Evolutionary conservation across 2,329 filamentous ascomycete species (phyloP).

Genomic region (Ceratocystis albifundus): DNA sequence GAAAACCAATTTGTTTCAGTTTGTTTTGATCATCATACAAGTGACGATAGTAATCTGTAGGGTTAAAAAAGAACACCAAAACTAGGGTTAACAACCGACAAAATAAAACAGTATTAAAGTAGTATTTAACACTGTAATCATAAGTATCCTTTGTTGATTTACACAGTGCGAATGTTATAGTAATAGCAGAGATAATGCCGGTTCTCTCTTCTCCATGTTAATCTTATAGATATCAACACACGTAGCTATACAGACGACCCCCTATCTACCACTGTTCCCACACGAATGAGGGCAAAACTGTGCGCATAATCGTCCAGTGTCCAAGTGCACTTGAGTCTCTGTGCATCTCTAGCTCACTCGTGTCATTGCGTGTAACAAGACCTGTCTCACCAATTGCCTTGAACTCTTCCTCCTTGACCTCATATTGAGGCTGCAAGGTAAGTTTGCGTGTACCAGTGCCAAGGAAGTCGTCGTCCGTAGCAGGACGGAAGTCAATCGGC

Average conservation of each 20-base stretch:
- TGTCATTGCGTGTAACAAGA: slow-evolving; percentile 52
- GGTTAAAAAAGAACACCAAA: background rate
- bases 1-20: background rate
- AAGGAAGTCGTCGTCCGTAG: slow-evolving; percentile 55
- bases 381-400: slow-evolving; percentile 36
- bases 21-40: background rate
- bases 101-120: too few species aligned
- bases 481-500: slow-evolving; percentile 53
- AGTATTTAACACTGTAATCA: too few species aligned
- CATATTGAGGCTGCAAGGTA: slow-evolving; percentile 61
- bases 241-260: background rate
- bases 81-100: too few species aligned
- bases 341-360: slow-evolving; percentile 54
- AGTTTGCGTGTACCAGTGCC: slow-evolving; percentile 56
- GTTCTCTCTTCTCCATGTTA: background rate
- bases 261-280: slow-evolving; percentile 73
- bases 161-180: too few species aligned
- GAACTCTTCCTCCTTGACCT: slow-evolving; percentile 48
- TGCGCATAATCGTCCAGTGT: slow-evolving; percentile 89
- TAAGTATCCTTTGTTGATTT: background rate
- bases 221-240: background rate
- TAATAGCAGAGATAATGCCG: too few species aligned
- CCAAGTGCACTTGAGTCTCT: slow-evolving; percentile 66
- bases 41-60: background rate
- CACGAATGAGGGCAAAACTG: slow-evolving; percentile 60